Percentiles rank a stretch among this genome's conserved stretches.
These are phyloP conservation scores for Zygnema circumcarinatum DNA, from an alignment of 139 green algal genomes.

Conservation along the genomic window DNA sequence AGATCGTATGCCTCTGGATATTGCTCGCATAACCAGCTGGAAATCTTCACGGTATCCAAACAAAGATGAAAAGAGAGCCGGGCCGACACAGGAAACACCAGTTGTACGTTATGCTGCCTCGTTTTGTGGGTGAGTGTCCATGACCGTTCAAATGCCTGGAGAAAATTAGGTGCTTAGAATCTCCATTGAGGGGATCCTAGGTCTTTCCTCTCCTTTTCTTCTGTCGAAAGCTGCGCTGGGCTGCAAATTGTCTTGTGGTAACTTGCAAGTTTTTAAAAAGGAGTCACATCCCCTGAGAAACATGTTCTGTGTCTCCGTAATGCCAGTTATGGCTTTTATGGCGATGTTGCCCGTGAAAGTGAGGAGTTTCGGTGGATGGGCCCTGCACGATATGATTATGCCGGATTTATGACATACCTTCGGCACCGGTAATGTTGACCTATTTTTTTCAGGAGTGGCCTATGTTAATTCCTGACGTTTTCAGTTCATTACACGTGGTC, in stretches of 20 bases:
- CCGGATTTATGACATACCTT: constrained; percentile 36
- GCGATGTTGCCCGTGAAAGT: constrained; percentile 42
- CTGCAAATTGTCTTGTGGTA: too few species aligned
- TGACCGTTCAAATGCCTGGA: neutral
- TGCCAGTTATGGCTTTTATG: constrained; percentile 63
- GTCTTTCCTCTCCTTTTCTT: too few species aligned
- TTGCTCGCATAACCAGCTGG: constrained; percentile 63
- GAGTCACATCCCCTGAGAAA: too few species aligned
- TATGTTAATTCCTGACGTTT: neutral
- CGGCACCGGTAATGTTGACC: constrained; percentile 29
- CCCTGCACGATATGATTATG: constrained; percentile 52
- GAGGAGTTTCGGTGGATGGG: constrained; percentile 59
- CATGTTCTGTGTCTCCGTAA: too few species aligned
- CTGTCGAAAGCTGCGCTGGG: too few species aligned
- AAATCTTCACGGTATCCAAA: neutral
- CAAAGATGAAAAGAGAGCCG: neutral
- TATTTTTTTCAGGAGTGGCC: neutral
- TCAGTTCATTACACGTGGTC: too few species aligned
- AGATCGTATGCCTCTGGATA: constrained; percentile 80
- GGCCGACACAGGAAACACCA: neutral
- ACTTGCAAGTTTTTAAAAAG: neutral
- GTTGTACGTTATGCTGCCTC: constrained; percentile 40
- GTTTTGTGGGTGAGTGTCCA: constrained; percentile 39
- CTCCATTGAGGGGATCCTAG: too few species aligned
- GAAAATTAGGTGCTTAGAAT: too few species aligned